A percentile compares a stretch with the other conserved stretches of the same genome.
Conservation (phyloP, 305 asterid genomes). For the Fraxinus latifolia region DNA sequence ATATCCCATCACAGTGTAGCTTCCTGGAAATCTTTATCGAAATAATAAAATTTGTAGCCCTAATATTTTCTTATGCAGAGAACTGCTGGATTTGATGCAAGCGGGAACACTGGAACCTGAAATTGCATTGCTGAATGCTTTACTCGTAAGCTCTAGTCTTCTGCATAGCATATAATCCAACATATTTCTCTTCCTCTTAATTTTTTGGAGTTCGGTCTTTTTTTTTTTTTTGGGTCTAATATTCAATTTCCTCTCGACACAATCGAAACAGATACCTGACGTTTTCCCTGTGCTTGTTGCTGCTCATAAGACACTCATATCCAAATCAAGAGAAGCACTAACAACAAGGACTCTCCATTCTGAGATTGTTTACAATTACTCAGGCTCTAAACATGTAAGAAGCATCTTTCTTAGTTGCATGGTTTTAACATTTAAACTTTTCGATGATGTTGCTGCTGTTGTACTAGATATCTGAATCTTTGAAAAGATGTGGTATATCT, state of each 20-base stretch:
- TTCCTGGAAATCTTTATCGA: neutral
- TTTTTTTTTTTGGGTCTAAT: neutral
- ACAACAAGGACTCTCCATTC: constrained; percentile 80
- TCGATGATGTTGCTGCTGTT: neutral
- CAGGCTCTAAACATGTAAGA: constrained; percentile 86
- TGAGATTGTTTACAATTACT: constrained; percentile 87
- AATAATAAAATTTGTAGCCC: neutral
- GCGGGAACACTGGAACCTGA: constrained; percentile 75
- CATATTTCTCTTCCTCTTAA: neutral
- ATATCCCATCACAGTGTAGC: neutral
- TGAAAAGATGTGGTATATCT: constrained; percentile 82
- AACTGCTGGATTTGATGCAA: constrained; percentile 69
- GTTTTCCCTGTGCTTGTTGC: constrained; percentile 86
- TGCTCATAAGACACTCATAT: constrained; percentile 64
- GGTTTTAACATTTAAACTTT: neutral
- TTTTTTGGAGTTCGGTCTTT: neutral
- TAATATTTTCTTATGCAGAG: constrained; percentile 38
- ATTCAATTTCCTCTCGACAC: neutral
- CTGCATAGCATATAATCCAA: neutral
- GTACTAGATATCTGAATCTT: constrained; percentile 75
- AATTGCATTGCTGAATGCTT: constrained; percentile 78
- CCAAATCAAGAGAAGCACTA: constrained; percentile 64
- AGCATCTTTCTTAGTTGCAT: constrained; percentile 7
- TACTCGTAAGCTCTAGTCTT: constrained; percentile 50
- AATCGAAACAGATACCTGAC: constrained; percentile 60